These are phyloP conservation scores for Microdochium nivale DNA, from an alignment of 2,329 filamentous ascomycete genomes.

Conservation along the genomic window DNA sequence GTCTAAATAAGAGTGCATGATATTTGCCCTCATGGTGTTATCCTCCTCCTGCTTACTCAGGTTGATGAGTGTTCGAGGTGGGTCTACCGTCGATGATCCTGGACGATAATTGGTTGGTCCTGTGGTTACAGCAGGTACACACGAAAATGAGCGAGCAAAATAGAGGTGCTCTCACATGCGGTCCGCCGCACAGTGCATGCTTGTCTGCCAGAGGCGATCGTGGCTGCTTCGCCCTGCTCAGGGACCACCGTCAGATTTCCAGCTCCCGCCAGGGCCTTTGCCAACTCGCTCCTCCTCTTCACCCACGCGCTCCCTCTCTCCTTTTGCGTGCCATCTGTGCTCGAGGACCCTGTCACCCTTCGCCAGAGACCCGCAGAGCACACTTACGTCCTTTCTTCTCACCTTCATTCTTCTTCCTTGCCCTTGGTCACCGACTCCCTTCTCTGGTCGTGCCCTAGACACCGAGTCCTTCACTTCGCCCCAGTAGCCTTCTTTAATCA, in stretches of 20 bases:
- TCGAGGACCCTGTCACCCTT: slow-evolving; percentile 7
- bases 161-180: too few relatives aligned
- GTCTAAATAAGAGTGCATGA: too few relatives aligned
- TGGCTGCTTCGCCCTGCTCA: neutral
- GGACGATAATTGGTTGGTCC: too few relatives aligned
- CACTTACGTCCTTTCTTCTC: slow-evolving; percentile 11
- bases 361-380: slow-evolving; percentile 8
- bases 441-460: slow-evolving; percentile 5
- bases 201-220: neutral
- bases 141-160: too few relatives aligned
- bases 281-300: neutral
- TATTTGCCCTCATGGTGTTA: too few relatives aligned
- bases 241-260: neutral
- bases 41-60: too few relatives aligned
- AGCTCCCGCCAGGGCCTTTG: neutral
- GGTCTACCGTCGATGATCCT: too few relatives aligned
- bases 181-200: neutral
- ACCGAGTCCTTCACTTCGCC: slow-evolving; percentile 20
- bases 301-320: slow-evolving; percentile 2
- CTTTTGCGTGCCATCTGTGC: slow-evolving; percentile 4
- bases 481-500: slow-evolving; percentile 19
- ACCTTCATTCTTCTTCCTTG: slow-evolving; percentile 7
- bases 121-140: too few relatives aligned
- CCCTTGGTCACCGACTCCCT: slow-evolving; percentile 4
- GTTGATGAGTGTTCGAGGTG: too few relatives aligned